Evolutionary conservation across 768 basidiomycete species (phyloP).

Genomic region (Trametes meyenii): DNA sequence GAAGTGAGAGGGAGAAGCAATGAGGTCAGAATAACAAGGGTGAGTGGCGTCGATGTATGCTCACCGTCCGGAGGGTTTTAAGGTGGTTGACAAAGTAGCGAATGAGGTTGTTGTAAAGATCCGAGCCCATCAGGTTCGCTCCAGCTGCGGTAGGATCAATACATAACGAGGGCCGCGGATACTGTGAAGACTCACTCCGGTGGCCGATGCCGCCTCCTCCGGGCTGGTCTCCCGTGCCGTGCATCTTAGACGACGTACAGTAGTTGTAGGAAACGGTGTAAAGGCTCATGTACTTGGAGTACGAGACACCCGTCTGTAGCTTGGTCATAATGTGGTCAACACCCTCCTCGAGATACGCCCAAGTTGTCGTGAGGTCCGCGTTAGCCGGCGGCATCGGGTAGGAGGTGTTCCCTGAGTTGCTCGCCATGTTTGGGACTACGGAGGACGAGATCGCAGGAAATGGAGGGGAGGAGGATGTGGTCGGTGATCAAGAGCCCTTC

Average conservation of each 20-base stretch:
- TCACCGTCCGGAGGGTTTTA: constrained; percentile 60
- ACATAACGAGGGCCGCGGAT: constrained; percentile 16
- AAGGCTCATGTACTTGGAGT: constrained; percentile 83
- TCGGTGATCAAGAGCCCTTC: constrained; percentile 15
- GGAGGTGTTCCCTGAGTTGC: constrained; percentile 24
- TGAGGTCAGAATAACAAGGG: constrained; percentile 3
- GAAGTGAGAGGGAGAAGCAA: constrained; percentile 12
- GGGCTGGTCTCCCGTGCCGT: constrained; percentile 43
- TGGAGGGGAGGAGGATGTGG: constrained; percentile 11
- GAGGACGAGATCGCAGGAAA: background rate
- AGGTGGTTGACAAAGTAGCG: constrained; percentile 88
- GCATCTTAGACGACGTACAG: constrained; percentile 88
- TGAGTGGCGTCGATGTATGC: constrained; percentile 38
- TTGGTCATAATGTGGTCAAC: constrained; percentile 94
- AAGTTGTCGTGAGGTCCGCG: constrained; percentile 80
- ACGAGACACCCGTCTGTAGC: constrained; percentile 85
- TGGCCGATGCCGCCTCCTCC: constrained; percentile 35
- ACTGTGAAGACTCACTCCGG: constrained; percentile 55
- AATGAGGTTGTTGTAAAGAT: constrained; percentile 94
- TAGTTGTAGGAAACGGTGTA: constrained; percentile 98
- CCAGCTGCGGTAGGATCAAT: constrained; percentile 57
- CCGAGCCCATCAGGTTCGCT: constrained; percentile 95
- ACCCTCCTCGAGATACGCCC: constrained; percentile 85
- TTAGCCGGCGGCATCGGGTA: constrained; percentile 60
- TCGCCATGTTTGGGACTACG: constrained; percentile 19